These are phyloP conservation scores for Colletotrichum karsti DNA, from an alignment of 2,329 filamentous ascomycete species.

Conservation along the genomic window DNA sequence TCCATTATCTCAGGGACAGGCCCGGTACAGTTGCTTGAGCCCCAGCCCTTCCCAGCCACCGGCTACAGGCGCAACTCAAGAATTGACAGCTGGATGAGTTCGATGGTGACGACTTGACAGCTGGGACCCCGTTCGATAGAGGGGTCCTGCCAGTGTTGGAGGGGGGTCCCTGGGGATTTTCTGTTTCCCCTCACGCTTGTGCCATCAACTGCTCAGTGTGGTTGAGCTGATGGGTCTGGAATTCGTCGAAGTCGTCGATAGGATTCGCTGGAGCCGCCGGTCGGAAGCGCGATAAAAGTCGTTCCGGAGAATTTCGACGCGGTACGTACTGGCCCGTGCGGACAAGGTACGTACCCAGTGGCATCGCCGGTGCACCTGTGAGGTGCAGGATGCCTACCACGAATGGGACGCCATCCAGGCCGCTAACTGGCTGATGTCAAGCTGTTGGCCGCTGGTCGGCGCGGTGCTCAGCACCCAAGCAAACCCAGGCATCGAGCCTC, in stretches of 20 bases:
- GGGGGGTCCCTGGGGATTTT: background rate
- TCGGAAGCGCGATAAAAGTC: conserved; percentile 15
- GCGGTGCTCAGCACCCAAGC: background rate
- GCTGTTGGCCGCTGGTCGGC: conserved; percentile 8
- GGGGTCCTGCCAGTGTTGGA: background rate
- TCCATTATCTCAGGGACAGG: background rate
- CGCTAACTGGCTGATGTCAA: background rate
- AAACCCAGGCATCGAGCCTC: conserved; percentile 28
- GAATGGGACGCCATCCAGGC: background rate
- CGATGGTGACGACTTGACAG: background rate
- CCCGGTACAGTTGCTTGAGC: background rate
- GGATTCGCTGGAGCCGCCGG: background rate
- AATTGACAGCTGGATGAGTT: background rate
- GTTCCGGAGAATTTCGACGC: background rate
- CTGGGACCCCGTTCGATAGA: background rate
- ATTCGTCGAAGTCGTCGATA: background rate
- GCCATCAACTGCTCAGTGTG: conserved; percentile 10
- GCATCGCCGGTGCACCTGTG: background rate
- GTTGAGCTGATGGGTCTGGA: background rate
- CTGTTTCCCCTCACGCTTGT: conserved; percentile 11
- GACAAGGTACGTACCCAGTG: conserved; percentile 13
- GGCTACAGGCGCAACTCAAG: background rate
- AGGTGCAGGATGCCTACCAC: too few species aligned
- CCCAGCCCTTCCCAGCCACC: conserved; percentile 17
- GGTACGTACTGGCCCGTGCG: too few species aligned